A percentile compares a stretch with the other conserved stretches of the same genome.
These are phyloP conservation scores for Pseudogymnoascus sp. DNA, from an alignment of 2,329 filamentous ascomycete genomes.

Conservation along the genomic window DNA sequence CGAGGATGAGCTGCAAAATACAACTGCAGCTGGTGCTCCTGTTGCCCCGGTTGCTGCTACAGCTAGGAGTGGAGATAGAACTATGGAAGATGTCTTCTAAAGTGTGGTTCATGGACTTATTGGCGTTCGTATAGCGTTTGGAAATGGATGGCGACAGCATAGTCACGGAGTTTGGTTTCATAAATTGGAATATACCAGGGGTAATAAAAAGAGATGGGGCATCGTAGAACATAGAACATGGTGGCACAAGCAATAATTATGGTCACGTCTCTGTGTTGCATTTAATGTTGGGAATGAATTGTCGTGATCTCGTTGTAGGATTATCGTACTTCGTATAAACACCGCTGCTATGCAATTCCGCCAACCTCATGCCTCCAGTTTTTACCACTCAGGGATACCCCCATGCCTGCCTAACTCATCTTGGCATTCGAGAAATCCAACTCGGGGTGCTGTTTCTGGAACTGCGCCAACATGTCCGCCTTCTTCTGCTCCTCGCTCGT, in stretches of 20 bases:
- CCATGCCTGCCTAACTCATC: constrained; percentile 40
- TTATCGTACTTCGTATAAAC: constrained; percentile 2
- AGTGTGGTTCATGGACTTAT: background rate
- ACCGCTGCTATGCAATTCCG: constrained; percentile 1
- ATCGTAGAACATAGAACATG: background rate
- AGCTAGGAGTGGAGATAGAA: constrained; percentile 36
- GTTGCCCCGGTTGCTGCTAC: constrained; percentile 32
- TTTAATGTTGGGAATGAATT: background rate
- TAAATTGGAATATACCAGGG: constrained; percentile 1
- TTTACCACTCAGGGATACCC: background rate
- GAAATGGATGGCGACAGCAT: constrained; percentile 6
- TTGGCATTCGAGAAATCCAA: constrained; percentile 67
- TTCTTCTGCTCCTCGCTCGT: constrained; percentile 95
- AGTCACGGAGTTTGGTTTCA: constrained; percentile 6
- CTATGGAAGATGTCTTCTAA: constrained; percentile 41
- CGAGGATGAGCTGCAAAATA: constrained; percentile 51
- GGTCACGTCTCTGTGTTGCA: background rate
- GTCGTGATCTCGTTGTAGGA: constrained; percentile 3
- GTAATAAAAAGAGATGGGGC: background rate
- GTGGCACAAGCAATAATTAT: background rate
- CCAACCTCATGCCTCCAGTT: background rate
- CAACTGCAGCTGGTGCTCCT: constrained; percentile 30
- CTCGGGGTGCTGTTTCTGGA: constrained; percentile 70
- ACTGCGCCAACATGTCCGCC: constrained; percentile 84
- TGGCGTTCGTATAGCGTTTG: constrained; percentile 4